Conservation (phyloP, 306 rosid species). For the Prunus campanulata region DNA sequence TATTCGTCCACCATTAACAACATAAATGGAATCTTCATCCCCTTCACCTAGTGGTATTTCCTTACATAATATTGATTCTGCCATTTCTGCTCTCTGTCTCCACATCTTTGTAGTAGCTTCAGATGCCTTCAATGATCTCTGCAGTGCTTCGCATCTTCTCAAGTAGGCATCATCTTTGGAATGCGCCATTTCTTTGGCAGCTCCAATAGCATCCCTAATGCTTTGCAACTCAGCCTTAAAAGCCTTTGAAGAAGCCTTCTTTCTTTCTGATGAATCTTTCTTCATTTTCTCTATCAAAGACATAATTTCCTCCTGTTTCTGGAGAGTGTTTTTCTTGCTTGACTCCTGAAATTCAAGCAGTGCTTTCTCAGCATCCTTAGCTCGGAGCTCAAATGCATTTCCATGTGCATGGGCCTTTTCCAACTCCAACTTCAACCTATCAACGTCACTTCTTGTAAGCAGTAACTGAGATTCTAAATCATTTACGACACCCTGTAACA, state of each 20-base stretch:
- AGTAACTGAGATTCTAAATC: slow-evolving; percentile 59
- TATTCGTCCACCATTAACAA: slow-evolving; percentile 71
- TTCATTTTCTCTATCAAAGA: slow-evolving; percentile 57
- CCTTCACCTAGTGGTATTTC: slow-evolving; percentile 43
- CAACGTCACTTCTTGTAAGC: slow-evolving; percentile 47
- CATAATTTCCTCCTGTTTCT: slow-evolving; percentile 59
- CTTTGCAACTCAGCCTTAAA: slow-evolving; percentile 61
- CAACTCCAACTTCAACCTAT: slow-evolving; percentile 51
- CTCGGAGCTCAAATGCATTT: slow-evolving; percentile 49
- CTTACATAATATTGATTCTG: slow-evolving; percentile 56
- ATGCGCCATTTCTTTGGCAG: slow-evolving; percentile 53
- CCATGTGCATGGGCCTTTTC: slow-evolving; percentile 42
- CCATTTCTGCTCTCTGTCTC: slow-evolving; percentile 65
- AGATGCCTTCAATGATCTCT: slow-evolving; percentile 58
- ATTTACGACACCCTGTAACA: slow-evolving; percentile 46
- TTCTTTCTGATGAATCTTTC: slow-evolving; percentile 54
- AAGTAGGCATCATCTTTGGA: slow-evolving; percentile 55
- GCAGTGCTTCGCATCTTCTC: slow-evolving; percentile 72
- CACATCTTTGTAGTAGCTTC: slow-evolving; percentile 58
- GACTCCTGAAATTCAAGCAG: slow-evolving; percentile 55
- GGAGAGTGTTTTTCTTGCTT: slow-evolving; percentile 37
- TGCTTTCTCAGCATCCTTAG: slow-evolving; percentile 53
- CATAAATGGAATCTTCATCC: slow-evolving; percentile 43
- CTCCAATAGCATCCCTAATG: slow-evolving; percentile 59
- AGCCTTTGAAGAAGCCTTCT: slow-evolving; percentile 50